Conservation (phyloP, 1,284 basidiomycete species). For the Cryptococcus maquisensis region DNA sequence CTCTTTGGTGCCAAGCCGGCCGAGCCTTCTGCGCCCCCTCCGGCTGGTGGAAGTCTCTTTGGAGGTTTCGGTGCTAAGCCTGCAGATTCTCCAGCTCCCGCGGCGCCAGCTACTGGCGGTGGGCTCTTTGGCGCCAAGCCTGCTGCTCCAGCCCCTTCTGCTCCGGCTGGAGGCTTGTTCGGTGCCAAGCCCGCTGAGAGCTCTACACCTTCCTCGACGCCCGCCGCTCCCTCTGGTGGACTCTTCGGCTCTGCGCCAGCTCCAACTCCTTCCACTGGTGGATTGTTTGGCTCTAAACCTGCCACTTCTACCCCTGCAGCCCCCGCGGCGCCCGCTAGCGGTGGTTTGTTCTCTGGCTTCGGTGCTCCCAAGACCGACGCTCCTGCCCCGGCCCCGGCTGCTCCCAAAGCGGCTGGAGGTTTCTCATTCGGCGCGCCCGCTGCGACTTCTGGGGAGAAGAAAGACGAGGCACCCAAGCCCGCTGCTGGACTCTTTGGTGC, state of each 20-base stretch:
- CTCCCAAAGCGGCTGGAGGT: constrained; percentile 16
- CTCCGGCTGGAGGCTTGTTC: constrained; percentile 27
- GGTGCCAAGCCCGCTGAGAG: constrained; percentile 31
- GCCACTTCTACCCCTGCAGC: constrained; percentile 32
- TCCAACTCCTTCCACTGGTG: constrained; percentile 18
- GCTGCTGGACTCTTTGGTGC: constrained; percentile 29
- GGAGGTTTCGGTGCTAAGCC: constrained; percentile 3
- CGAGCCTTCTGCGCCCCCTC: constrained; percentile 1
- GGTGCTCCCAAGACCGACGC: constrained; percentile 11
- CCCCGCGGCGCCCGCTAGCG: constrained; percentile 21
- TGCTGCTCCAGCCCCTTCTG: constrained; percentile 9
- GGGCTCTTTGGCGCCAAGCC: constrained; percentile 30
- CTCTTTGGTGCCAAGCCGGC: constrained; percentile 9
- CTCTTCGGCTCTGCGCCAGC: too few relatives aligned
- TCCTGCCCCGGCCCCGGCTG: constrained; percentile 17
- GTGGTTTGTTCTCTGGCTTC: constrained; percentile 31
- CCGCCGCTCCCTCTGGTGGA: constrained; percentile 4
- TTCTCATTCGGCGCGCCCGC: constrained; percentile 26
- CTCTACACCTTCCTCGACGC: too few relatives aligned
- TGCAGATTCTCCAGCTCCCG: constrained; percentile 7
- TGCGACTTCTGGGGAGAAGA: constrained; percentile 14
- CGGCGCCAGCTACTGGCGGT: constrained; percentile 15
- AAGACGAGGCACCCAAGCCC: constrained; percentile 20
- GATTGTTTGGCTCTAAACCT: constrained; percentile 26
- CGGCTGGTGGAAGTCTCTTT: constrained; percentile 11